Conservation (phyloP, 106 monocot species). For the Amphibolis antarctica region DNA sequence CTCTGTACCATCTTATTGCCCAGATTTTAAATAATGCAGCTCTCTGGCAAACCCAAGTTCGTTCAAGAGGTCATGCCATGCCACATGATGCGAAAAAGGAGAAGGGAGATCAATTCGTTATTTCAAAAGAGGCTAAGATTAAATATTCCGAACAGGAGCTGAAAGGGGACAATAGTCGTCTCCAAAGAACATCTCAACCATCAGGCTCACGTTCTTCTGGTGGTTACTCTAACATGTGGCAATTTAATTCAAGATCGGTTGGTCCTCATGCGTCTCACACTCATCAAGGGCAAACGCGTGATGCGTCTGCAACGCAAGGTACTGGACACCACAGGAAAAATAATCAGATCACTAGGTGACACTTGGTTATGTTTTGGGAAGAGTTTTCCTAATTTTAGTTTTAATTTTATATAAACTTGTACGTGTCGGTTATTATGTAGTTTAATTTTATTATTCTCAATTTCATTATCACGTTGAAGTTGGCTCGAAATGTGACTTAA, state of each 20-base stretch:
- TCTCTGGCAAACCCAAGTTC: slow-evolving; percentile 39
- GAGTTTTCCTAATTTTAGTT: too few relatives aligned
- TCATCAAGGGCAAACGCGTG: slow-evolving; percentile 16
- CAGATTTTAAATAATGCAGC: slow-evolving; percentile 31
- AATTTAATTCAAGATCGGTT: slow-evolving; percentile 10
- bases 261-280: slow-evolving; percentile 11
- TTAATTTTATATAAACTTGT: too few relatives aligned
- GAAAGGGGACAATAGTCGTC: slow-evolving; percentile 1
- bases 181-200: slow-evolving; percentile 11
- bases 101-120: slow-evolving; percentile 23
- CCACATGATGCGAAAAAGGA: slow-evolving; percentile 30
- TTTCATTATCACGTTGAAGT: too few relatives aligned
- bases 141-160: slow-evolving; percentile 9
- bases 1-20: slow-evolving; percentile 7
- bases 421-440: too few relatives aligned
- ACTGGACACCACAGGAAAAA: slow-evolving; percentile 5
- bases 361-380: background rate
- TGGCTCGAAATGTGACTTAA: too few relatives aligned
- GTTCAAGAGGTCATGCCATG: slow-evolving; percentile 11
- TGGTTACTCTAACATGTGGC: slow-evolving; percentile 24
- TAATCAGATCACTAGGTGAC: background rate
- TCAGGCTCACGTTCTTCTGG: slow-evolving; percentile 14
- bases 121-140: slow-evolving; percentile 13
- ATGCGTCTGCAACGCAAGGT: slow-evolving; percentile 10
- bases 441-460: too few relatives aligned